Conservation (phyloP, 1,284 basidiomycete species). For the Irpex rosettiformis region DNA sequence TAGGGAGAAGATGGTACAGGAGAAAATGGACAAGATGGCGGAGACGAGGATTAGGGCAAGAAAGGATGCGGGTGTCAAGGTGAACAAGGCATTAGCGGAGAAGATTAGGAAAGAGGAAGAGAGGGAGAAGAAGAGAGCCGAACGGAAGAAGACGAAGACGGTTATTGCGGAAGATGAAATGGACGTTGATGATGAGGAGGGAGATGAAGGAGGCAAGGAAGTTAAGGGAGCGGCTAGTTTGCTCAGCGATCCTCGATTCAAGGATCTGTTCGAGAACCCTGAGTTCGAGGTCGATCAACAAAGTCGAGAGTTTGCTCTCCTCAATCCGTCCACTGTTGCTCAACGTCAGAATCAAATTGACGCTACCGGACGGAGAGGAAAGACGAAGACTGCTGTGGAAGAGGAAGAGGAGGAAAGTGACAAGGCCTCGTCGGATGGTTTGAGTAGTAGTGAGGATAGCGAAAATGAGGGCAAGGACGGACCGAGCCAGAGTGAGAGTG, state of each 20-base stretch:
- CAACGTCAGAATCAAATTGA: slow-evolving; percentile 37
- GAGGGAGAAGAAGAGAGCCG: slow-evolving; percentile 58
- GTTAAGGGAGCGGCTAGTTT: slow-evolving; percentile 37
- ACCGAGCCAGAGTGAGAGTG: slow-evolving; percentile 3
- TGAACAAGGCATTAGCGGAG: slow-evolving; percentile 93
- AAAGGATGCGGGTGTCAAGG: slow-evolving; percentile 70
- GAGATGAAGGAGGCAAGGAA: slow-evolving; percentile 34
- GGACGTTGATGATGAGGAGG: slow-evolving; percentile 40
- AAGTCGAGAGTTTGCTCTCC: slow-evolving; percentile 83
- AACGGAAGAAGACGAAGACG: slow-evolving; percentile 54
- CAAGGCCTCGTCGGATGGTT: slow-evolving; percentile 67
- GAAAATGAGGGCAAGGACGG: slow-evolving; percentile 26
- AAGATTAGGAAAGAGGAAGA: slow-evolving; percentile 77
- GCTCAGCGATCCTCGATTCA: slow-evolving; percentile 87
- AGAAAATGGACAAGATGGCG: slow-evolving; percentile 91
- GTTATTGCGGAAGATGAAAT: slow-evolving; percentile 37
- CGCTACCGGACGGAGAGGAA: slow-evolving; percentile 25
- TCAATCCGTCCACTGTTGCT: slow-evolving; percentile 83
- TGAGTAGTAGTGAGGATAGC: slow-evolving; percentile 32
- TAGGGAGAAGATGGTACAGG: slow-evolving; percentile 81
- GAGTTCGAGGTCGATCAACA: slow-evolving; percentile 91
- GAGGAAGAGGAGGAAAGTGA: slow-evolving; percentile 90
- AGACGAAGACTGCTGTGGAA: slow-evolving; percentile 77
- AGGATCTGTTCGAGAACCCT: slow-evolving; percentile 90
- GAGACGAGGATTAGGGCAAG: slow-evolving; percentile 88